A percentile compares a stretch with the other conserved stretches of the same genome.
Conservation (phyloP, 441 rosid genomes). For the Jatropha podagrica region DNA sequence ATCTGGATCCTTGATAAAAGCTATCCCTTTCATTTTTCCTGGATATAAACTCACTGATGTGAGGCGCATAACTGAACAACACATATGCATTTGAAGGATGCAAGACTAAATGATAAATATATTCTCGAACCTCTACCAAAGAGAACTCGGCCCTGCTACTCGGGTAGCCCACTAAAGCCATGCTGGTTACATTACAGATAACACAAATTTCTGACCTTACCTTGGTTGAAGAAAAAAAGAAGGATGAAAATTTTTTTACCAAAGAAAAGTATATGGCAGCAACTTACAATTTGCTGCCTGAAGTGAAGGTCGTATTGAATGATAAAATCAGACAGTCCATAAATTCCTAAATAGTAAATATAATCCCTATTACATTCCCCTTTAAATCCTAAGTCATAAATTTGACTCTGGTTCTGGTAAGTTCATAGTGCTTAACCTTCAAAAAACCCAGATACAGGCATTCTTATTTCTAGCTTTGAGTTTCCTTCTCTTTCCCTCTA, state of each 20-base stretch:
- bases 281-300: neutral
- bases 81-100: neutral
- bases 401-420: neutral
- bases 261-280: neutral
- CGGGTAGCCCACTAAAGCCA: neutral
- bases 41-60: conserved; percentile 21
- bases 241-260: neutral
- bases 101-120: neutral
- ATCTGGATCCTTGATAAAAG: conserved; percentile 97
- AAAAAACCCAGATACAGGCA: neutral
- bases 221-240: neutral
- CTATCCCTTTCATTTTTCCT: conserved; percentile 88
- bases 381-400: neutral
- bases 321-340: neutral
- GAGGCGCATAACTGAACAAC: neutral
- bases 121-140: neutral
- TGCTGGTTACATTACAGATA: neutral
- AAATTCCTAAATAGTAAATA: neutral
- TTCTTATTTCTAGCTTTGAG: too few species aligned
- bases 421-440: neutral
- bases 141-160: neutral
- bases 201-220: neutral
- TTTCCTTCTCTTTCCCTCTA: neutral
- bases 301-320: neutral
- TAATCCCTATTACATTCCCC: neutral